These are phyloP conservation scores for Chamaenerion angustifolium DNA, from an alignment of 345 rosid genomes.

Conservation along the genomic window DNA sequence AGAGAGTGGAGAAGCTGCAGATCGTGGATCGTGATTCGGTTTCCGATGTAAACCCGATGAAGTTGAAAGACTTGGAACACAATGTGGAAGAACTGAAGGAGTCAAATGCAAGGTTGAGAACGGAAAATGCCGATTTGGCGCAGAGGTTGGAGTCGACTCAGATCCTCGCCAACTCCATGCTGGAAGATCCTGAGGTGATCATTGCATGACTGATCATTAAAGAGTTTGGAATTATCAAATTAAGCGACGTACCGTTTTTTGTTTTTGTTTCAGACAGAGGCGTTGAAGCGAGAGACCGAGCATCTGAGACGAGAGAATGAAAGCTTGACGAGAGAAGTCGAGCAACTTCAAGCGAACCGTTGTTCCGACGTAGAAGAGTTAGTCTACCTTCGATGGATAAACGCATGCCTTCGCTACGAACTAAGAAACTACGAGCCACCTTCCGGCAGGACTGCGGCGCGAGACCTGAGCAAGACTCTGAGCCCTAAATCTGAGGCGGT, in stretches of 20 bases:
- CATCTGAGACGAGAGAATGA: conserved; percentile 40
- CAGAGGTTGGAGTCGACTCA: conserved; percentile 46
- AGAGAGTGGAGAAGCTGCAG: conserved; percentile 46
- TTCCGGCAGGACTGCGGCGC: conserved; percentile 55
- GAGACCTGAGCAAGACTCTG: conserved; percentile 67
- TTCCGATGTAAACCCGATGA: conserved; percentile 25
- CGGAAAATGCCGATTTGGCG: conserved; percentile 48
- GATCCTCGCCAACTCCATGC: conserved; percentile 36
- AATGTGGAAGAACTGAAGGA: conserved; percentile 58
- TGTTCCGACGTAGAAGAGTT: conserved; percentile 59
- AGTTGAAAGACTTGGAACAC: conserved; percentile 41
- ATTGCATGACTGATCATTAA: no score
- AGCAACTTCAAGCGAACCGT: conserved; percentile 55
- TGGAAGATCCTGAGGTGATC: conserved; percentile 55
- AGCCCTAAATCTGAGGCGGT: conserved; percentile 69
- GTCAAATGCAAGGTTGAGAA: conserved; percentile 35
- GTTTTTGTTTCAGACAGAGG: conserved; percentile 38
- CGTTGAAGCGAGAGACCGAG: conserved; percentile 28
- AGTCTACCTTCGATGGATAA: conserved; percentile 83
- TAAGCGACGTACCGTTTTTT: no score
- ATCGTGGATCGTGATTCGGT: conserved; percentile 43
- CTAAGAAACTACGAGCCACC: conserved; percentile 56
- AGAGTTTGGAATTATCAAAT: no score
- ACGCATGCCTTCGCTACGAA: conserved; percentile 82
- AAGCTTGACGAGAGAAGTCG: conserved; percentile 38